phyloP scores from a whole-genome alignment of 768 basidiomycete genomes.

The Mycena metata region DNA sequence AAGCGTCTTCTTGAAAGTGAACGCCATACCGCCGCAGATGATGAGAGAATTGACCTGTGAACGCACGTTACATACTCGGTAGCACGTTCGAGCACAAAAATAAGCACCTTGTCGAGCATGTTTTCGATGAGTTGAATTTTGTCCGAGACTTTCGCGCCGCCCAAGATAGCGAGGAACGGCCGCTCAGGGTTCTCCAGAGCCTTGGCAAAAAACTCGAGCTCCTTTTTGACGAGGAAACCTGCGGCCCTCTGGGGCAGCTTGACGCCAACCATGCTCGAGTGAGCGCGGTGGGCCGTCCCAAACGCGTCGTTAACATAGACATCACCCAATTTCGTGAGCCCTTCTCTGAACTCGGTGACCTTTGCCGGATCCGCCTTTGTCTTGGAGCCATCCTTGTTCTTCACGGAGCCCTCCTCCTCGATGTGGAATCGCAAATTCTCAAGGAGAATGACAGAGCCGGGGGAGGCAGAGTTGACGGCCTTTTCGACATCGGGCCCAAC shows the following conservation, averaged over 20 bases:
- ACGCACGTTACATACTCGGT: neutral
- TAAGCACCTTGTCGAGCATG: conserved; percentile 93
- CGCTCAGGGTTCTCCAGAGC: conserved; percentile 94
- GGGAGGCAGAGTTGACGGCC: conserved; percentile 73
- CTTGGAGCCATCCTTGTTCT: conserved; percentile 95
- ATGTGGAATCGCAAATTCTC: conserved; percentile 99
- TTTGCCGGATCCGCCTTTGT: conserved; percentile 89
- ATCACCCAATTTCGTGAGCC: conserved; percentile 92
- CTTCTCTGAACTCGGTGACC: conserved; percentile 87
- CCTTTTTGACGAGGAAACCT: conserved; percentile 98
- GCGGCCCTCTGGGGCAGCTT: conserved; percentile 93
- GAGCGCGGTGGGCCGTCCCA: conserved; percentile 97
- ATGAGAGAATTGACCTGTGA: conserved; percentile 92
- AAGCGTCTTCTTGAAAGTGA: conserved; percentile 97
- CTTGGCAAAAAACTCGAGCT: conserved; percentile 98
- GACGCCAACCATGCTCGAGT: conserved; percentile 99
- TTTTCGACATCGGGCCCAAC: conserved; percentile 90
- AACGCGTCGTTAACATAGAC: conserved; percentile 99
- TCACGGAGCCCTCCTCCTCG: conserved; percentile 95
- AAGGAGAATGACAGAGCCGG: conserved; percentile 86
- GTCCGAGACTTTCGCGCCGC: conserved; percentile 98
- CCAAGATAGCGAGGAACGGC: conserved; percentile 98
- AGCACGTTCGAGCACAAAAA: conserved; percentile 1
- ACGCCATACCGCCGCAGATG: conserved; percentile 98
- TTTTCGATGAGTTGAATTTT: conserved; percentile 99